Evolutionary conservation across 371 early-diverging fungal genomes (phyloP).

Genomic region (Scutellospora calospora): DNA sequence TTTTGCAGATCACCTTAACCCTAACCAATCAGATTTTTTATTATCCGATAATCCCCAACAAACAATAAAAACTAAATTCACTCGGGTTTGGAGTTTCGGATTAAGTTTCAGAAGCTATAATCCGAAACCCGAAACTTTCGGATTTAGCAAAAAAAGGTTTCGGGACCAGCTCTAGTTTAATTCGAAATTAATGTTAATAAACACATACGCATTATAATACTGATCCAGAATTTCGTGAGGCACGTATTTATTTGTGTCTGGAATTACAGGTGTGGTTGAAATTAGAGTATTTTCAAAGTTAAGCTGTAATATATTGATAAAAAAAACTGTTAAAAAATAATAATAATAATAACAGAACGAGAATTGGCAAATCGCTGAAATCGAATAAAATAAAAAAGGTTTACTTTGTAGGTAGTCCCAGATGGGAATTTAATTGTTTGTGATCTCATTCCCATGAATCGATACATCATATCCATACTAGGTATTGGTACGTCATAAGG

Average conservation of each 20-base stretch:
- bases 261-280: background rate
- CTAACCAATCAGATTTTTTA: no score
- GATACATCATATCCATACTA: constrained; percentile 77
- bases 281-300: background rate
- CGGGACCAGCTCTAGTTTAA: no score
- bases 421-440: constrained; percentile 28
- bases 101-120: no score
- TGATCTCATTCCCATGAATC: constrained; percentile 65
- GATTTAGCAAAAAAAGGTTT: no score
- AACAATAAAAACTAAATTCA: no score
- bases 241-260: background rate
- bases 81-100: no score
- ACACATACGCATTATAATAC: constrained; percentile 42
- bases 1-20: no score
- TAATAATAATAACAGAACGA: background rate
- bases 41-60: no score
- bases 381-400: background rate
- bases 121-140: no score
- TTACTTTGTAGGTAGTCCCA: constrained; percentile 7
- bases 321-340: background rate
- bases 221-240: constrained; percentile 27
- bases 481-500: constrained; percentile 77
- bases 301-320: background rate
- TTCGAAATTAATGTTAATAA: no score
- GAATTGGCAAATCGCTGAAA: background rate